Evolutionary conservation across 106 monocot genomes (phyloP), one percentile per base, ranked within the genome.

Genomic region (Dendrobium officinale): DNA sequence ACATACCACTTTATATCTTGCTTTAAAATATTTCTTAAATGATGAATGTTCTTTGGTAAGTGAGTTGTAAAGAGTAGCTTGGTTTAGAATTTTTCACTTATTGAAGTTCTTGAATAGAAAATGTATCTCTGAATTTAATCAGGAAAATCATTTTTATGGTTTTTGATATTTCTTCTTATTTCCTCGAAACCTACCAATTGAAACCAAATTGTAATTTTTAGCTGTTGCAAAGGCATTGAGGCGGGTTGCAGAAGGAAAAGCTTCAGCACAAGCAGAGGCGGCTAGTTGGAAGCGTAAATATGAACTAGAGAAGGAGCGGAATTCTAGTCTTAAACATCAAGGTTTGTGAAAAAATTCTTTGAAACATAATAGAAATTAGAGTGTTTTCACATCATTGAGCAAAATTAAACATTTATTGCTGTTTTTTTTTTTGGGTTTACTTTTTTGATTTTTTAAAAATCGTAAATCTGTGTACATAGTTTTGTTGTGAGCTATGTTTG

Each of bases 201-300:
- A 67, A 41, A 64, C 43, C 75, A 87, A 81, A 55, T 79, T 84
- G 15, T 80, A 67, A 42, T 78, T 82, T 41, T 79, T 79, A 97
- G 97, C 94, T 91, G 90, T 97, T 86, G 94, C 90, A 49, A 97
- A 97, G 81, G 89, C 94, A 68, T 83, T 97, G 78, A 83, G 97
- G 80, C 87, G 85, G 73, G 97, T 87, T 81, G 86, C 92, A 70
- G 97, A 94, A 89, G 94, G 88, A 75, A 94, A 97, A 83, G 97
- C 97, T 75, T 79, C 82, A 66, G 97, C 97, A 79, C 83, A 97
- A 86, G 87, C 85, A 74, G 97, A 97, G 78, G 92, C 97, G 72
- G 92, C 90, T 81, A 89, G 88, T 78, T 97, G 97, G 97, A 97
- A 91, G 83, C 87, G 87, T 27, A 94, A 94, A 83, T 97, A 97